These are phyloP conservation scores for Setaria viridis DNA, from an alignment of 202 grass and related monocot species.

Conservation along the genomic window DNA sequence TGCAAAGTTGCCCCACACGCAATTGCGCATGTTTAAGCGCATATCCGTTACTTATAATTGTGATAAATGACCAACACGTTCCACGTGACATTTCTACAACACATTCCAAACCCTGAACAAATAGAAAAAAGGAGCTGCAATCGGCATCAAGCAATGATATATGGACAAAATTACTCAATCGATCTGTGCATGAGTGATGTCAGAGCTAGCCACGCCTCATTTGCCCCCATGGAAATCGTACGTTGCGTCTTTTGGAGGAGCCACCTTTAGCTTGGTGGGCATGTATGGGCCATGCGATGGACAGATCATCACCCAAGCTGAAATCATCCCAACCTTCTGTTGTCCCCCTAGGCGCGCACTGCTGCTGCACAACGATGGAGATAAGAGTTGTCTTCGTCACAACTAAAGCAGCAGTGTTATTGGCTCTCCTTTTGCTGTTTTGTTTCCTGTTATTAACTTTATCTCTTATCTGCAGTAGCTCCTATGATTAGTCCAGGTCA, in stretches of 20 bases:
- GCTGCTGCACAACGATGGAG: neutral
- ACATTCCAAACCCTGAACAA: neutral
- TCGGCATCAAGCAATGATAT: conserved; percentile 12
- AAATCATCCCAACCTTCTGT: conserved; percentile 14
- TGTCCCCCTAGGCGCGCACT: conserved; percentile 33
- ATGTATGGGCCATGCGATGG: neutral
- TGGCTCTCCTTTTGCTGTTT: neutral
- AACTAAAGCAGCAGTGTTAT: conserved; percentile 19
- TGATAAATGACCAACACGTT: neutral
- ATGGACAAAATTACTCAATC: conserved; percentile 1
- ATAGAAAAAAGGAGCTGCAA: neutral
- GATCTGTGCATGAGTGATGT: neutral
- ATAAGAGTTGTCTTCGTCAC: conserved; percentile 42
- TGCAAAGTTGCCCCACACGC: neutral
- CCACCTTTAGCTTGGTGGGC: neutral
- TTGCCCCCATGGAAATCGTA: neutral
- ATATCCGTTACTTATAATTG: neutral
- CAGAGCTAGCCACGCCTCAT: neutral
- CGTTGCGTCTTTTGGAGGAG: conserved; percentile 9
- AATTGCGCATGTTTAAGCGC: neutral
- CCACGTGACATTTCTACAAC: neutral
- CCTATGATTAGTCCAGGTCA: conserved; percentile 43
- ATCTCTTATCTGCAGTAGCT: neutral
- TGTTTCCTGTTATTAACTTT: neutral
- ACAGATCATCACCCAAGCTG: conserved; percentile 38